phyloP scores from a whole-genome alignment of 2,329 filamentous ascomycete genomes.

The Colletotrichum neosansevieriae region DNA sequence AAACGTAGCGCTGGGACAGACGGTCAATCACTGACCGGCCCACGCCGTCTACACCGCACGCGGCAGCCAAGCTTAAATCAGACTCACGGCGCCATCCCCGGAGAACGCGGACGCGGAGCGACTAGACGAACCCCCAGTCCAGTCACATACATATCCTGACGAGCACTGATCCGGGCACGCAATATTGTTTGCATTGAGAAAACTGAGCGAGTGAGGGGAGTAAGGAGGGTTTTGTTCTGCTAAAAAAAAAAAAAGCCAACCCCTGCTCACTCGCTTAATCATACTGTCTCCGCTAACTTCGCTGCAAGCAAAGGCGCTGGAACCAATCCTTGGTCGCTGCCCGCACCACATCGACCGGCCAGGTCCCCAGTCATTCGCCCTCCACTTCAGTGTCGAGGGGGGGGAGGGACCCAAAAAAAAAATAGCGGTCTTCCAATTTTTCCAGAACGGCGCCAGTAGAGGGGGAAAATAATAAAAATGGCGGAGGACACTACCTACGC shows the following conservation, averaged over 20 bases:
- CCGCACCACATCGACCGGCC: slow-evolving; percentile 16
- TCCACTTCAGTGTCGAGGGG: slow-evolving; percentile 7
- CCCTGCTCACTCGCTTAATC: slow-evolving; percentile 37
- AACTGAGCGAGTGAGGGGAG: slow-evolving; percentile 4
- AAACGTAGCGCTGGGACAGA: slow-evolving; percentile 24
- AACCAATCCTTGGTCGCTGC: slow-evolving; percentile 10
- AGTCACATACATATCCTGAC: background rate
- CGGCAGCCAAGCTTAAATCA: slow-evolving; percentile 18
- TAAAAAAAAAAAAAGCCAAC: slow-evolving; percentile 11
- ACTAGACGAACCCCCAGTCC: slow-evolving; percentile 4
- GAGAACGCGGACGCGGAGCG: background rate
- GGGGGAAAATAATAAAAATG: slow-evolving; percentile 50
- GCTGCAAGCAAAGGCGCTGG: slow-evolving; percentile 12
- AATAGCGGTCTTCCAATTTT: slow-evolving; percentile 34
- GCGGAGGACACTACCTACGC: slow-evolving; percentile 65
- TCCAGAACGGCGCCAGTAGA: slow-evolving; percentile 24
- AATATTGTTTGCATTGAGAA: slow-evolving; percentile 10
- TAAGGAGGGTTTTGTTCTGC: slow-evolving; percentile 23
- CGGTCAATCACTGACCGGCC: slow-evolving; percentile 8
- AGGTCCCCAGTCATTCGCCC: slow-evolving; percentile 30
- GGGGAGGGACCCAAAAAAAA: slow-evolving; percentile 17
- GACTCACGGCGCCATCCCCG: slow-evolving; percentile 1
- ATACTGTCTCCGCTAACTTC: slow-evolving; percentile 23
- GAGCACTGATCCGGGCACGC: slow-evolving; percentile 5
- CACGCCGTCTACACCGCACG: slow-evolving; percentile 11